Evolutionary conservation across 208 protist genomes (phyloP).

Genomic region (Histomonas meleagridis): DNA sequence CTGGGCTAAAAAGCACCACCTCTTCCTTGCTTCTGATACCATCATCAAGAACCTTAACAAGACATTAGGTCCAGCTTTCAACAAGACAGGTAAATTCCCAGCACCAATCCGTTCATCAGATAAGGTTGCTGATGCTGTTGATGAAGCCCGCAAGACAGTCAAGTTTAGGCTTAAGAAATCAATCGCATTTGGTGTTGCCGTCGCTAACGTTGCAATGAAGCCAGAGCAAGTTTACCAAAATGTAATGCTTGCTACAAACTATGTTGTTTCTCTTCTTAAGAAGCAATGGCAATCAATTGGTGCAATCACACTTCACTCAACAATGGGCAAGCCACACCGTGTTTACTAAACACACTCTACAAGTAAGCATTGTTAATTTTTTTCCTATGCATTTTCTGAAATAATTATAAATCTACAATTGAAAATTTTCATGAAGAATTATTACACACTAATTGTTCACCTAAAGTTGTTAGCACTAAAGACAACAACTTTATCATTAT

Average conservation of each 20-base stretch:
- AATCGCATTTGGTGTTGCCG: neutral
- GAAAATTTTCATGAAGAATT: too few relatives aligned
- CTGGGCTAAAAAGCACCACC: constrained; percentile 88
- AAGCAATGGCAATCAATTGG: neutral
- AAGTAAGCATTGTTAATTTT: too few relatives aligned
- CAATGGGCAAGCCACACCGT: constrained; percentile 26
- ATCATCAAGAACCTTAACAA: constrained; percentile 95
- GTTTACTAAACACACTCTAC: neutral
- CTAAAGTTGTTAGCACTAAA: too few relatives aligned
- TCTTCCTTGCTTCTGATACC: constrained; percentile 85
- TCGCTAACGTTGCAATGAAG: neutral
- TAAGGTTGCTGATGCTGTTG: neutral
- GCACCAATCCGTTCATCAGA: constrained; percentile 11
- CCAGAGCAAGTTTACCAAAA: constrained; percentile 2
- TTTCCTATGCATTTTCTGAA: too few relatives aligned
- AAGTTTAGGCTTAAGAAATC: constrained; percentile 19
- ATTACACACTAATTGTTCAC: too few relatives aligned
- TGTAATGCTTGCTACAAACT: constrained; percentile 1
- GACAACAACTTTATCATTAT: too few relatives aligned
- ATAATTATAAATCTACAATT: too few relatives aligned
- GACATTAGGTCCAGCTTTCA: constrained; percentile 54
- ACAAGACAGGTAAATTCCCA: constrained; percentile 18
- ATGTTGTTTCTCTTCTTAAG: constrained; percentile 23
- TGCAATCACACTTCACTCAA: neutral
- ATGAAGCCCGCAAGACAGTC: neutral